Base-by-base conservation (phyloP, 805 yeast species). In the Starmerella apis region DNA sequence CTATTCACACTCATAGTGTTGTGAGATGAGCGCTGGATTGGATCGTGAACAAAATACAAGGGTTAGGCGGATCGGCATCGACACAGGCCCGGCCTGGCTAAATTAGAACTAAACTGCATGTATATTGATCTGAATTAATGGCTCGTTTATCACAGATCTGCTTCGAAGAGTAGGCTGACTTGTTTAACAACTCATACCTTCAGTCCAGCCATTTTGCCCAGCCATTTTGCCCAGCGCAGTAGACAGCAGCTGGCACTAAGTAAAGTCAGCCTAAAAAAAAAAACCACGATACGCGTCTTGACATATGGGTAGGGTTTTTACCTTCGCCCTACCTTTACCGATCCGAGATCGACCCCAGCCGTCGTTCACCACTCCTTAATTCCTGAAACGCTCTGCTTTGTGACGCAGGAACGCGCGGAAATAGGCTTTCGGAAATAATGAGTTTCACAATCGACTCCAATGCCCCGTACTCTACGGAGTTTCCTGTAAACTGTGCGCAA, bases 401-500 rank as follows among this genome's bases (percentile, higher is more conserved):
- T 16, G 31, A 24, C 43, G 31, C 43, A 25, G 44, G 32, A 27
- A 18, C 20, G 36, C 38, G 23, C 42, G 36, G 28, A 16, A 23
- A 33, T 5, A 36, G 18, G 22, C 16, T n/a, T 46, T 14, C 20
- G 43, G 16, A 23, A 20, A 22, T 4, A 19, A 55, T 55, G 58
- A 50, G 57, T 10, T 46, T 55, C 30, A 48, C 54, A 7, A 46
- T 61, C 14, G 68, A 65, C 57, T 63, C 67, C 35, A 61, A 60
- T 50, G 63, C 67, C 14, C 68, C 68, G 31, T 64, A 64, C 48
- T 53, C 61, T 42, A 55, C 61, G 42, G 59, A 58, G 22, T 56
- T 65, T 42, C 53, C 60, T 16, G 38, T 48, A 18, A 49, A 59
- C 20, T 43, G 52, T 14, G 55, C 58, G 8, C 51, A 57, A 36